Evolutionary conservation across 805 yeast species (phyloP).

Genomic region (Naumovozyma baii): DNA sequence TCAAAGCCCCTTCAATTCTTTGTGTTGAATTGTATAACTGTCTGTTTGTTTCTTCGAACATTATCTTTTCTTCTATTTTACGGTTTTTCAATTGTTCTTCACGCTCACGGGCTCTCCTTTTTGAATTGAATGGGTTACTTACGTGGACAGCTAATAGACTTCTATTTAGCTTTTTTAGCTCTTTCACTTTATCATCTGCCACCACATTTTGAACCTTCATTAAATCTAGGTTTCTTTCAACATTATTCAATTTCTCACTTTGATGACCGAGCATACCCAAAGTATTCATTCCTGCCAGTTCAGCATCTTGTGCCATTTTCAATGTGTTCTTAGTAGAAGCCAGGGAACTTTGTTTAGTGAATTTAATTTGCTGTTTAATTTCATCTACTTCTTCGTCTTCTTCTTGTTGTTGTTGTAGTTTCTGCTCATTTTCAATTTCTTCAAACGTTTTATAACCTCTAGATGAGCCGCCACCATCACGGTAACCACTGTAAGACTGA

Average conservation of each 20-base stretch:
- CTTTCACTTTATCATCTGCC: constrained; percentile 74
- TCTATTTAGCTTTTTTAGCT: constrained; percentile 69
- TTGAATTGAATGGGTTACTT: constrained; percentile 80
- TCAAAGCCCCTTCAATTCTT: constrained; percentile 55
- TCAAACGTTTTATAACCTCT: constrained; percentile 29
- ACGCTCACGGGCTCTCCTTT: constrained; percentile 59
- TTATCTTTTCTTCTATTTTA: constrained; percentile 50
- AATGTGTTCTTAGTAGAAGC: constrained; percentile 79
- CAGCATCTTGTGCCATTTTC: constrained; percentile 61
- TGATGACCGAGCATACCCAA: constrained; percentile 92
- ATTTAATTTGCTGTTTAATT: constrained; percentile 71
- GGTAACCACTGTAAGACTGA: constrained; percentile 1
- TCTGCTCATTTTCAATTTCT: constrained; percentile 30
- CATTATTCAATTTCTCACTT: constrained; percentile 70
- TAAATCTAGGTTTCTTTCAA: constrained; percentile 66
- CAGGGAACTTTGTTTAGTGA: constrained; percentile 78
- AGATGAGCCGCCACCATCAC: constrained; percentile 49
- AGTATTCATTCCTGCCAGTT: constrained; percentile 67
- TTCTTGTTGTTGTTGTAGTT: constrained; percentile 34
- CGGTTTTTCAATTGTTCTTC: constrained; percentile 61
- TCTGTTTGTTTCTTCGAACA: constrained; percentile 51
- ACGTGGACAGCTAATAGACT: constrained; percentile 74
- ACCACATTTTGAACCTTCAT: constrained; percentile 74
- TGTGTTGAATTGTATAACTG: constrained; percentile 56
- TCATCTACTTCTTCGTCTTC: constrained; percentile 88